phyloP scores from a whole-genome alignment of 2,329 filamentous ascomycete genomes.

The Beauveria australis region DNA sequence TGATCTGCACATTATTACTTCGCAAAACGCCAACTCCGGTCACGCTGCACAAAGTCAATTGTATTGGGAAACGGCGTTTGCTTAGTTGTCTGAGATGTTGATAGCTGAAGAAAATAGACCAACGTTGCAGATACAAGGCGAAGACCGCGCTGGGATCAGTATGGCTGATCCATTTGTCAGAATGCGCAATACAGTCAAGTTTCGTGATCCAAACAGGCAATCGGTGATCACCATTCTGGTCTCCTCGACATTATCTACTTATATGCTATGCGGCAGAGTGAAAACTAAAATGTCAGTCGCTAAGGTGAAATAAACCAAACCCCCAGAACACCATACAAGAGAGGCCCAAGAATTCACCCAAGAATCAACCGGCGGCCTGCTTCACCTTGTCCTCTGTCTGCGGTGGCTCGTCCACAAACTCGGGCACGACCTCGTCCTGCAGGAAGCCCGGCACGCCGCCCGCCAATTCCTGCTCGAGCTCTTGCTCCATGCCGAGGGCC shows the following conservation, averaged over 20 bases:
- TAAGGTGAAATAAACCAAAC: not conserved
- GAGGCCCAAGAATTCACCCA: not conserved
- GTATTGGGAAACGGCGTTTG: not conserved
- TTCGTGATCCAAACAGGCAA: not conserved
- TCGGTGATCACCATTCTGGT: not conserved
- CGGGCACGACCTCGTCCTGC: conserved; percentile 75
- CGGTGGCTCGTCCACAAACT: conserved; percentile 90
- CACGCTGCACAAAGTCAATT: not conserved
- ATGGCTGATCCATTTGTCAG: not conserved
- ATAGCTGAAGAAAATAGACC: not conserved
- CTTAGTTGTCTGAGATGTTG: not conserved
- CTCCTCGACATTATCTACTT: not conserved
- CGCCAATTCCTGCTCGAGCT: conserved; percentile 64
- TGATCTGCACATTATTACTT: not conserved
- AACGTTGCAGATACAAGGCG: not conserved
- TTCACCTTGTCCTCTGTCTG: conserved; percentile 66
- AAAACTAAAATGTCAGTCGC: conserved; percentile 1
- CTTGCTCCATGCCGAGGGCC: conserved; percentile 87
- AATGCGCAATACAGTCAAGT: not conserved
- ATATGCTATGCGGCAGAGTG: not conserved
- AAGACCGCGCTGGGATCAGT: not conserved
- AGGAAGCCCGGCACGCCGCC: conserved; percentile 73
- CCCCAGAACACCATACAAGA: not conserved
- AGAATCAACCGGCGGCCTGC: conserved; percentile 56
- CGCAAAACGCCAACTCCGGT: not conserved